Evolutionary conservation across 2,329 filamentous ascomycete species (phyloP).

Genomic region (Colletotrichum spinosum): DNA sequence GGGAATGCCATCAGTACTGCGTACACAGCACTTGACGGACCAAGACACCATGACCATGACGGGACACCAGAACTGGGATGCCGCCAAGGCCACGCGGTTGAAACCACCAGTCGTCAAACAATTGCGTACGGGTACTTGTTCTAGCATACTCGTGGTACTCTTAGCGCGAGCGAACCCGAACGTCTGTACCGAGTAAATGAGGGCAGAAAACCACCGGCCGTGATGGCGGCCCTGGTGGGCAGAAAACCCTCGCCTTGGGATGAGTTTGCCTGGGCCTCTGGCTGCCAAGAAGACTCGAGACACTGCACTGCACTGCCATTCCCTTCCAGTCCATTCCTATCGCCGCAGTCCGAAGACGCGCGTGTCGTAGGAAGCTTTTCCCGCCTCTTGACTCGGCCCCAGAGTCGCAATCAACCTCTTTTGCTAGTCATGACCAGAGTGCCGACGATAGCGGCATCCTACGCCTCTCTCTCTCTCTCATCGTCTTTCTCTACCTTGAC

Average conservation of each 20-base stretch:
- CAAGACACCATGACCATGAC: slow-evolving; percentile 12
- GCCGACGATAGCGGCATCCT: no score
- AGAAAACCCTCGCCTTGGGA: neutral
- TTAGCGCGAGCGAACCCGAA: no score
- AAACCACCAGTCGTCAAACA: slow-evolving; percentile 30
- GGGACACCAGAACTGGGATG: slow-evolving; percentile 1
- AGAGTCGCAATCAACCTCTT: neutral
- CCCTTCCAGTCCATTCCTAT: neutral
- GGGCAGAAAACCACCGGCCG: no score
- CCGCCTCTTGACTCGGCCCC: slow-evolving; percentile 22
- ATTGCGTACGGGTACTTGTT: neutral
- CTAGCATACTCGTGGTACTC: slow-evolving; percentile 3
- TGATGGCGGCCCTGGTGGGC: neutral
- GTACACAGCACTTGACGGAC: slow-evolving; percentile 8
- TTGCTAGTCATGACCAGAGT: slow-evolving; percentile 23
- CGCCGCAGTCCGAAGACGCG: slow-evolving; percentile 3
- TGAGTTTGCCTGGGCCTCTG: no score
- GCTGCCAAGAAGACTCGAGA: no score
- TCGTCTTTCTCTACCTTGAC: neutral
- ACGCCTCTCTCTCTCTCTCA: no score
- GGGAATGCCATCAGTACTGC: no score
- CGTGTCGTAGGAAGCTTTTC: slow-evolving; percentile 15
- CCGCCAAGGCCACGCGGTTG: slow-evolving; percentile 20
- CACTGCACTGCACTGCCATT: no score
- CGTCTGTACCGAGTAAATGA: no score